Conservation (phyloP, 495 filamentous ascomycete genomes). For the Jackrogersella minutella region DNA sequence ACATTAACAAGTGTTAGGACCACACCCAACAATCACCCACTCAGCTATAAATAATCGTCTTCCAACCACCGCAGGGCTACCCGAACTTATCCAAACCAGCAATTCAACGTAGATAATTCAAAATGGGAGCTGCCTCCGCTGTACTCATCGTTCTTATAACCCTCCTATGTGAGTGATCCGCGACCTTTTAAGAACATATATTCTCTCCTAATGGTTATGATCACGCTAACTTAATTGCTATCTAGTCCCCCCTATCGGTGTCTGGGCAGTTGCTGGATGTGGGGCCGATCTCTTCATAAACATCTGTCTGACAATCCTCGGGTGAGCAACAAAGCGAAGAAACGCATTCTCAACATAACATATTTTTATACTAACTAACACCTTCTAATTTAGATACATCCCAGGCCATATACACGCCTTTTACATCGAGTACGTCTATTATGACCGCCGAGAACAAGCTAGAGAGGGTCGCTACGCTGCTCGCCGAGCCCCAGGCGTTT, state of each 20-base stretch:
- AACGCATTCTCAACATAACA: background rate
- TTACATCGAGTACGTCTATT: constrained; percentile 91
- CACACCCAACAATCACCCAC: background rate
- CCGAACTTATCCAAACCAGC: background rate
- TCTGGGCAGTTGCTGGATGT: constrained; percentile 62
- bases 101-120: constrained; percentile 17
- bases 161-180: constrained; percentile 56
- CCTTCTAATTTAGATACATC: constrained; percentile 63
- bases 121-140: constrained; percentile 63
- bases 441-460: constrained; percentile 69
- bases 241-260: constrained; percentile 55
- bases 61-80: too few species aligned
- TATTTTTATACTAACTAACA: constrained; percentile 3
- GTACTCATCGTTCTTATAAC: constrained; percentile 65
- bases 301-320: constrained; percentile 79
- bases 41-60: background rate
- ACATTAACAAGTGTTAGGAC: background rate
- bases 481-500: constrained; percentile 74
- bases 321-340: constrained; percentile 43
- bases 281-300: constrained; percentile 90
- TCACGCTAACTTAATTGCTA: background rate
- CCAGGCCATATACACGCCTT: constrained; percentile 90
- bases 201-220: background rate
- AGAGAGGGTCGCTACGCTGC: constrained; percentile 57
- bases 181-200: background rate